These are phyloP conservation scores for Phialocephala sp. DNA, from an alignment of 2,329 filamentous ascomycete species.

Conservation along the genomic window DNA sequence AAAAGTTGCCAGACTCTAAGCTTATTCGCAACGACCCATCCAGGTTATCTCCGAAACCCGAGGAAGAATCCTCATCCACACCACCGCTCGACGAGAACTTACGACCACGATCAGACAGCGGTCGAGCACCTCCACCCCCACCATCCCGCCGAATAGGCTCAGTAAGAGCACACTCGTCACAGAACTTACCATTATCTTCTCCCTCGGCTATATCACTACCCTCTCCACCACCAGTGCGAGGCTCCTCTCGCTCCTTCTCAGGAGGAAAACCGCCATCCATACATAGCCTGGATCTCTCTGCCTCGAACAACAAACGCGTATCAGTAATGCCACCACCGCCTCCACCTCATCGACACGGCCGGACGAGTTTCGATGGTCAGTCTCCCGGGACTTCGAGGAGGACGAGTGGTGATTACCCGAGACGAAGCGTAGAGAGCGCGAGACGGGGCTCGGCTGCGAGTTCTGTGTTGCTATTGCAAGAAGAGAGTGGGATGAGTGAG, in stretches of 20 bases:
- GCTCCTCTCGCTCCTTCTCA: slow-evolving; percentile 32
- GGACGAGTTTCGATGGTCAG: slow-evolving; percentile 35
- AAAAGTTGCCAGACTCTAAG: slow-evolving; percentile 39
- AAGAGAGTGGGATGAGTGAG: slow-evolving; percentile 37
- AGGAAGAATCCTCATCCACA: slow-evolving; percentile 36
- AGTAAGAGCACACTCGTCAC: slow-evolving; percentile 33
- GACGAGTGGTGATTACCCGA: slow-evolving; percentile 36
- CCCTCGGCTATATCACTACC: slow-evolving; percentile 44
- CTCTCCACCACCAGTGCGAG: slow-evolving; percentile 48
- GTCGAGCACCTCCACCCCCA: slow-evolving; percentile 32
- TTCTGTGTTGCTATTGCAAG: slow-evolving; percentile 23
- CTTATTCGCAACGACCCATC: slow-evolving; percentile 30
- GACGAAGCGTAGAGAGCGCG: slow-evolving; percentile 33
- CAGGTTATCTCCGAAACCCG: slow-evolving; percentile 38
- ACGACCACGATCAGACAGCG: slow-evolving; percentile 26
- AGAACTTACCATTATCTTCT: slow-evolving; percentile 37
- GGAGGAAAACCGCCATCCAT: slow-evolving; percentile 36
- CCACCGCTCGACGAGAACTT: slow-evolving; percentile 19
- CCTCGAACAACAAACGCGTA: slow-evolving; percentile 34
- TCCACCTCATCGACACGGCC: slow-evolving; percentile 51
- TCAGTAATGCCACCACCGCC: slow-evolving; percentile 41
- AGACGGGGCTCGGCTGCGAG: slow-evolving; percentile 34
- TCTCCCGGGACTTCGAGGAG: slow-evolving; percentile 31
- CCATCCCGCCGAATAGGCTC: slow-evolving; percentile 40
- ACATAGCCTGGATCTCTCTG: slow-evolving; percentile 35